Conservation (phyloP, 768 basidiomycete species). For the Calvatia gigantea region DNA sequence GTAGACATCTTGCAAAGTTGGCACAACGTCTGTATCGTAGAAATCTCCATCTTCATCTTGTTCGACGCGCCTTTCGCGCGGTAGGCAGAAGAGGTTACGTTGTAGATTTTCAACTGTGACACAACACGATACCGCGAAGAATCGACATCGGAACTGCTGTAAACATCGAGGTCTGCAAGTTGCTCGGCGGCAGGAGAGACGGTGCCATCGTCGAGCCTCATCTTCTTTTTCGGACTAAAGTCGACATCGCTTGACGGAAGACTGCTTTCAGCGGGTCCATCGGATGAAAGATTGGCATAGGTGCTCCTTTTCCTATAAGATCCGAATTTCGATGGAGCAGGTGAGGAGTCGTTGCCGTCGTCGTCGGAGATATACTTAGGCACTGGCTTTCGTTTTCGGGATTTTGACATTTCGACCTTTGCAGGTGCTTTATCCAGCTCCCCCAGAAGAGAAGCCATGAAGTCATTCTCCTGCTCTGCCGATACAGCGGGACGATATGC, state of each 20-base stretch:
- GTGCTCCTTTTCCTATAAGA: slow-evolving; percentile 31
- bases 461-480: slow-evolving; percentile 80
- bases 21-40: slow-evolving; percentile 72
- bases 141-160: slow-evolving; percentile 44
- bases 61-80: slow-evolving; percentile 62
- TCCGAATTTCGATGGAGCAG: slow-evolving; percentile 22
- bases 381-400: slow-evolving; percentile 69
- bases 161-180: slow-evolving; percentile 57
- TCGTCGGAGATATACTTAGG: slow-evolving; percentile 36
- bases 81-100: slow-evolving; percentile 88
- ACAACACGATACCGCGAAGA: slow-evolving; percentile 72
- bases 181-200: slow-evolving; percentile 56
- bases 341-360: slow-evolving; percentile 35
- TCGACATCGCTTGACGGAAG: slow-evolving; percentile 56
- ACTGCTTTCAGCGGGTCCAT: slow-evolving; percentile 37
- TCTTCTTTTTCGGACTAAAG: slow-evolving; percentile 71
- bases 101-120: slow-evolving; percentile 82
- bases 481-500: slow-evolving; percentile 79
- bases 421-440: slow-evolving; percentile 55
- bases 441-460: slow-evolving; percentile 81
- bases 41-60: slow-evolving; percentile 55
- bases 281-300: slow-evolving; percentile 43
- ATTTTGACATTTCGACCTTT: slow-evolving; percentile 29
- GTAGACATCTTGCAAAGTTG: slow-evolving; percentile 69
- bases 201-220: slow-evolving; percentile 38